Conservation (phyloP, 179 eudicot genomes). For the Corrigiola litoralis region DNA sequence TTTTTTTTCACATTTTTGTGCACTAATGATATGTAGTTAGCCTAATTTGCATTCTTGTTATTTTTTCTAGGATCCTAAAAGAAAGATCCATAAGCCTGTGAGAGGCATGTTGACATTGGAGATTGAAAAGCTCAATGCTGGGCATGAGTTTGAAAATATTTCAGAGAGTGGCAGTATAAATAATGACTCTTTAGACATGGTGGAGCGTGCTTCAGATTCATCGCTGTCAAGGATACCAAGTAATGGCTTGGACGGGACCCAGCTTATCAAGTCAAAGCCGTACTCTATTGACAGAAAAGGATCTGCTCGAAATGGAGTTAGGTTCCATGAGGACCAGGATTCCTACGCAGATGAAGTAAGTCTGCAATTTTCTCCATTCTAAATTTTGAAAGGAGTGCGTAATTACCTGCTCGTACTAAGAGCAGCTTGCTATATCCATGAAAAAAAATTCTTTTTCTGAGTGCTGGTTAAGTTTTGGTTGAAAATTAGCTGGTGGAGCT, state of each 20-base stretch:
- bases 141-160: constrained; percentile 64
- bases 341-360: constrained; percentile 61
- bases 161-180: constrained; percentile 66
- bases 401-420: not conserved
- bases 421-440: not conserved
- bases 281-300: constrained; percentile 44
- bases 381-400: not conserved
- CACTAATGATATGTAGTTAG: not conserved
- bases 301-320: constrained; percentile 51
- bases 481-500: not conserved
- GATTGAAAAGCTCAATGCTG: constrained; percentile 93
- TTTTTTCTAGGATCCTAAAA: constrained; percentile 78
- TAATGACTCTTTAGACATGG: constrained; percentile 51
- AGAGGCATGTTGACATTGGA: constrained; percentile 87
- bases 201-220: constrained; percentile 48
- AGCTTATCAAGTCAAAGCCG: constrained; percentile 36
- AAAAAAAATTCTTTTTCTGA: not conserved
- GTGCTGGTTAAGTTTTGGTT: not conserved
- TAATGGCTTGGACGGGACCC: constrained; percentile 50
- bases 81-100: constrained; percentile 96
- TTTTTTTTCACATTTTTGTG: not conserved
- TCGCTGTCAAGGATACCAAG: constrained; percentile 34
- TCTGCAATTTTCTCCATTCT: constrained; percentile 6
- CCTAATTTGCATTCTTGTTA: not conserved
- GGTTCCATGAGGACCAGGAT: constrained; percentile 45